These are phyloP conservation scores for Cairneyella variabilis DNA, from an alignment of 495 filamentous ascomycete species.

Conservation along the genomic window DNA sequence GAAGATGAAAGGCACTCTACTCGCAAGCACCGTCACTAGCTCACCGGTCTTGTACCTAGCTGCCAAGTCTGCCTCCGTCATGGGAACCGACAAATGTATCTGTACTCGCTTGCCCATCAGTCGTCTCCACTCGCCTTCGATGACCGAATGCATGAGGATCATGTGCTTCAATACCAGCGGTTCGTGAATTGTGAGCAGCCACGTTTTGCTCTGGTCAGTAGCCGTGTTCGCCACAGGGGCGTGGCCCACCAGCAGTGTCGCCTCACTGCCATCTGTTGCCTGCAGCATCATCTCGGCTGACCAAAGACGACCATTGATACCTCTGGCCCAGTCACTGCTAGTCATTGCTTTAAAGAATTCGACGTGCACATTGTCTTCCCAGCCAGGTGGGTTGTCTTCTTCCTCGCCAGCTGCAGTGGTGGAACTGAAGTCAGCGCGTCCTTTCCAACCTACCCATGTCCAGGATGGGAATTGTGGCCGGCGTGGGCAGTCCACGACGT, in stretches of 20 bases:
- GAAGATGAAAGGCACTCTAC: not conserved
- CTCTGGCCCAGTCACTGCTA: not conserved
- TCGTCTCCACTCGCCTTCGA: not conserved
- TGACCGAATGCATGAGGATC: not conserved
- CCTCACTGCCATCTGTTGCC: not conserved
- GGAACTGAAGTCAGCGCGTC: not conserved
- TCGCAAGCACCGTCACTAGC: not conserved
- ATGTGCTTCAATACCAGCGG: not conserved
- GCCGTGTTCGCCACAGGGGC: not conserved
- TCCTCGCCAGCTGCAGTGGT: not conserved
- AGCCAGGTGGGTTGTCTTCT: not conserved
- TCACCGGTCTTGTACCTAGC: not conserved
- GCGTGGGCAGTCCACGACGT: not conserved
- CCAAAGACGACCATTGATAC: slow-evolving; percentile 2
- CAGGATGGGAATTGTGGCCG: not conserved
- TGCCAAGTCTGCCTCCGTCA: not conserved
- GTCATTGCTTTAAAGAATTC: slow-evolving; percentile 2
- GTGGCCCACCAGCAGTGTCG: not conserved
- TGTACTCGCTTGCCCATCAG: not conserved
- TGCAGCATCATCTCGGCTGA: slow-evolving; percentile 1
- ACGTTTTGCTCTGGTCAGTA: slow-evolving; percentile 1
- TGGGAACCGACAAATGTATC: not conserved
- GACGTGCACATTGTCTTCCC: not conserved
- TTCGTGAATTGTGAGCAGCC: not conserved
- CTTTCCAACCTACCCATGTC: not conserved